Evolutionary conservation across 2,329 filamentous ascomycete genomes (phyloP).

Genomic region (Furcasterigmium furcatum): DNA sequence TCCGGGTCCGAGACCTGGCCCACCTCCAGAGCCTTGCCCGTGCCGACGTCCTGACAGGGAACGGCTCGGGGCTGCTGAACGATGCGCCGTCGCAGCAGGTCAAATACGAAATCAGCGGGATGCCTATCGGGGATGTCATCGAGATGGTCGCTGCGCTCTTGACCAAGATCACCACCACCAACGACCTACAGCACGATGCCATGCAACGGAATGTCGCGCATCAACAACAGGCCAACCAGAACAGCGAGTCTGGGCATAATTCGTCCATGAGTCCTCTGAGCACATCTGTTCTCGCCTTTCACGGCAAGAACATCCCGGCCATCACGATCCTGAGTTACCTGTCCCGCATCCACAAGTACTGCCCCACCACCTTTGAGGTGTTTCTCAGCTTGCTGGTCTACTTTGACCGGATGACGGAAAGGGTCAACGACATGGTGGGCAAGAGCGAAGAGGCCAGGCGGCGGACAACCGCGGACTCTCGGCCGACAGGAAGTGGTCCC

Average conservation of each 20-base stretch:
- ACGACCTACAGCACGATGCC: slow-evolving; percentile 90
- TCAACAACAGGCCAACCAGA: slow-evolving; percentile 50
- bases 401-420: slow-evolving; percentile 98
- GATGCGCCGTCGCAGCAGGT: slow-evolving; percentile 51
- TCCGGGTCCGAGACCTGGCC: slow-evolving; percentile 82
- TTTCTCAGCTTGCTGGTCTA: slow-evolving; percentile 94
- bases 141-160: slow-evolving; percentile 97
- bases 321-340: slow-evolving; percentile 97
- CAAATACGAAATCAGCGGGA: slow-evolving; percentile 92
- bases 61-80: slow-evolving; percentile 44
- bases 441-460: slow-evolving; percentile 57
- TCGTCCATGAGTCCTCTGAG: slow-evolving; percentile 58
- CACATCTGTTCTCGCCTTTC: slow-evolving; percentile 82
- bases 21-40: slow-evolving; percentile 88
- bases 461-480: slow-evolving; percentile 22
- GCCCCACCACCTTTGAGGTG: slow-evolving; percentile 96
- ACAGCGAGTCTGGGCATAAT: slow-evolving; percentile 43
- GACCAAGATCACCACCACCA: slow-evolving; percentile 96
- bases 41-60: slow-evolving; percentile 65
- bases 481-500: slow-evolving; percentile 11
- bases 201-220: slow-evolving; percentile 69
- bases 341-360: slow-evolving; percentile 96
- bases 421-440: slow-evolving; percentile 79
- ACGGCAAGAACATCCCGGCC: slow-evolving; percentile 95
- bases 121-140: slow-evolving; percentile 96